phyloP scores from a whole-genome alignment of 495 filamentous ascomycete genomes.

The Glarea lozoyensis region DNA sequence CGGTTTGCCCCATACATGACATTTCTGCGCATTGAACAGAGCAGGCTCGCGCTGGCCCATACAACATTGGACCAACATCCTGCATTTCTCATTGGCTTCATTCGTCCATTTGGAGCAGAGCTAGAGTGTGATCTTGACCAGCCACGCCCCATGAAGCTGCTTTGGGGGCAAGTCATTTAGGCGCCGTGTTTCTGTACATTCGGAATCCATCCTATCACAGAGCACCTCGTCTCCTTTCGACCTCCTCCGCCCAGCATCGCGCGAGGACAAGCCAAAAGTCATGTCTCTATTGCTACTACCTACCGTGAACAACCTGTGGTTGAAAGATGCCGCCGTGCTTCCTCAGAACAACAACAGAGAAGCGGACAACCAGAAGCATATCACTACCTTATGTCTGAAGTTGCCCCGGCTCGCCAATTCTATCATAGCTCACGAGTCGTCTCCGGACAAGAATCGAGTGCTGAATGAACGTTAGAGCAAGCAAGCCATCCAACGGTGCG shows the following conservation, averaged over 20 bases:
- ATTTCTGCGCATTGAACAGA: not conserved
- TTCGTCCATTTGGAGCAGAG: not conserved
- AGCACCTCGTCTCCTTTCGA: not conserved
- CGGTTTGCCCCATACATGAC: not conserved
- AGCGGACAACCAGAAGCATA: too few species aligned
- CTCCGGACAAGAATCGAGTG: too few species aligned
- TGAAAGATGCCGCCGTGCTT: too few species aligned
- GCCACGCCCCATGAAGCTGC: not conserved
- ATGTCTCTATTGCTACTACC: too few species aligned
- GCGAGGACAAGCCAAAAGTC: not conserved
- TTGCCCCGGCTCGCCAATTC: too few species aligned
- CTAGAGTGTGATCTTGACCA: not conserved
- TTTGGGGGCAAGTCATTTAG: conserved; percentile 14
- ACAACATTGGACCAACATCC: not conserved
- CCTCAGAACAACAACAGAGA: too few species aligned
- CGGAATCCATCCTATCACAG: conserved; percentile 13
- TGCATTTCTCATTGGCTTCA: conserved; percentile 4
- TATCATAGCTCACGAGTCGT: too few species aligned
- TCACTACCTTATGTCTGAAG: too few species aligned
- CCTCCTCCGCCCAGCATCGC: not conserved
- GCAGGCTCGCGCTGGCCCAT: not conserved
- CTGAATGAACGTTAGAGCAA: too few species aligned
- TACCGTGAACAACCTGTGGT: too few species aligned
- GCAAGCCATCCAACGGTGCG: too few species aligned
- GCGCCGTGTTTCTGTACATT: conserved; percentile 10